phyloP scores from a whole-genome alignment of 176 grass and related monocot species.

The Zizania latifolia region DNA sequence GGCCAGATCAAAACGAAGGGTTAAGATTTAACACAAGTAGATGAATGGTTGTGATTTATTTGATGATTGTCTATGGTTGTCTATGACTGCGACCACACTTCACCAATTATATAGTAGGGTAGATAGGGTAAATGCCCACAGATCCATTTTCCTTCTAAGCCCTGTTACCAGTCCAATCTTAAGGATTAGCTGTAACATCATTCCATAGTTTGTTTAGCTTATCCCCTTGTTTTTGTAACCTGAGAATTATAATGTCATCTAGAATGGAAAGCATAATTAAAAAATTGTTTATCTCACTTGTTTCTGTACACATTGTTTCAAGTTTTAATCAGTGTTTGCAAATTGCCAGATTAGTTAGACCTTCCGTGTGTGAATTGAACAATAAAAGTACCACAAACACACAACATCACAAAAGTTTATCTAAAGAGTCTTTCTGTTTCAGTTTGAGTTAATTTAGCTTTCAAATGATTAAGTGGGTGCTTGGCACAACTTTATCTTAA shows the following conservation, averaged over 20 bases:
- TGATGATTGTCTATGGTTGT: too few relatives aligned
- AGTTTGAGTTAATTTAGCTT: too few relatives aligned
- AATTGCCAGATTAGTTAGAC: not conserved
- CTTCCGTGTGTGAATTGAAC: not conserved
- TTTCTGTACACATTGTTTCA: not conserved
- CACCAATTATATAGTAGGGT: too few relatives aligned
- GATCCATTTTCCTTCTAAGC: constrained; percentile 54
- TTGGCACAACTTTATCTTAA: too few relatives aligned
- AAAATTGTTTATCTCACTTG: not conserved
- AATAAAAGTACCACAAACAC: too few relatives aligned
- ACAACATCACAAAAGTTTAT: too few relatives aligned
- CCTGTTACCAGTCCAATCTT: constrained; percentile 65
- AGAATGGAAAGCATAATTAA: constrained; percentile 6
- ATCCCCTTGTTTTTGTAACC: constrained; percentile 31
- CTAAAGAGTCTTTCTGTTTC: too few relatives aligned
- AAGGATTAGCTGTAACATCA: constrained; percentile 57
- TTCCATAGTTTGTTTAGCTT: constrained; percentile 47
- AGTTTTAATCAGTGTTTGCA: not conserved
- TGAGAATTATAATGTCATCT: not conserved
- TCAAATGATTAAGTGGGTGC: too few relatives aligned
- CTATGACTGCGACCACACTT: too few relatives aligned
- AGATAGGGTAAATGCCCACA: constrained; percentile 53
- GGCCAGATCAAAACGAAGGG: too few relatives aligned
- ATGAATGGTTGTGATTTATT: too few relatives aligned
- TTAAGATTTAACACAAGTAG: too few relatives aligned